These are phyloP conservation scores for Colletotrichum phormii DNA, from an alignment of 2,329 filamentous ascomycete species.

Conservation along the genomic window DNA sequence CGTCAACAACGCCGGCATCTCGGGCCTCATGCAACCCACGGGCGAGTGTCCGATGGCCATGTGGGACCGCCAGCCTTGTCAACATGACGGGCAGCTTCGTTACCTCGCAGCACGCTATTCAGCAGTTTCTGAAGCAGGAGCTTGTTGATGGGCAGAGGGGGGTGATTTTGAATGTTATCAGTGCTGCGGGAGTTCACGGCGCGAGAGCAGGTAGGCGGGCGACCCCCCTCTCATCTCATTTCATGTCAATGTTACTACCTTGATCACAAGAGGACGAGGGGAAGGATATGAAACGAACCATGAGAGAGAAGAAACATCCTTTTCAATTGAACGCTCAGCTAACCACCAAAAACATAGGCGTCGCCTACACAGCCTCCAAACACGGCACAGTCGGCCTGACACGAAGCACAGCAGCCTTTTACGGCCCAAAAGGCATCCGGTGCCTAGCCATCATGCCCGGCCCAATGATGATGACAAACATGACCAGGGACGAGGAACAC, in stretches of 20 bases:
- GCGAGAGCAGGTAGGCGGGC: conserved; percentile 12
- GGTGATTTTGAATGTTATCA: conserved; percentile 40
- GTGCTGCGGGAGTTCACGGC: not conserved
- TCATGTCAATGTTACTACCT: too few relatives aligned
- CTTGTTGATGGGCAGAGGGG: conserved; percentile 35
- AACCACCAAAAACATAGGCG: conserved; percentile 43
- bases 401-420: conserved; percentile 68
- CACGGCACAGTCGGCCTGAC: conserved; percentile 65
- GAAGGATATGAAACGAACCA: too few relatives aligned
- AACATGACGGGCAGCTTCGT: conserved; percentile 68
- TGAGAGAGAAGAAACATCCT: too few relatives aligned
- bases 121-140: conserved; percentile 56
- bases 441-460: conserved; percentile 53
- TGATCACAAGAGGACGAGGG: too few relatives aligned
- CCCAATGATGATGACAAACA: conserved; percentile 68
- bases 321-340: too few relatives aligned
- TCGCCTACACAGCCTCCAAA: conserved; percentile 64
- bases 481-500: conserved; percentile 42
- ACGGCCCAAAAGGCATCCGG: conserved; percentile 63
- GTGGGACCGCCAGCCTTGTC: conserved; percentile 64
- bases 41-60: conserved; percentile 56
- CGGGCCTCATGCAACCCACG: conserved; percentile 66
- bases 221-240: not conserved
- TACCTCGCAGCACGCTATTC: conserved; percentile 62
- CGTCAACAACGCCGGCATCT: conserved; percentile 68